Percentiles rank a stretch among this genome's conserved stretches.
Conservation (phyloP, 2,329 filamentous ascomycete species). For the Aureobasidium sp. region DNA sequence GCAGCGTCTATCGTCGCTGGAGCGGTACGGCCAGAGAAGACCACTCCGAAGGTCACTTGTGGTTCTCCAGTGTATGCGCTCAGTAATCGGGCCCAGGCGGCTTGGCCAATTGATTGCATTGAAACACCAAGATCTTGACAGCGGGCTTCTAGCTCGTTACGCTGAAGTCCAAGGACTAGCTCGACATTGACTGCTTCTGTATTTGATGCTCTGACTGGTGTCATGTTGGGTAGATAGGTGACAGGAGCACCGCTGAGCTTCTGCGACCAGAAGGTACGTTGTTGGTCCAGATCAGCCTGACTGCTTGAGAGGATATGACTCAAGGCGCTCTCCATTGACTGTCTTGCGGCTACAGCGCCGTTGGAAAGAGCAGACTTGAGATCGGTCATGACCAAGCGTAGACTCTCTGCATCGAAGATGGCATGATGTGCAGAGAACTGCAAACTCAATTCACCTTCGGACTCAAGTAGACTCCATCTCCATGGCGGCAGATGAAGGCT, state of each 20-base stretch:
- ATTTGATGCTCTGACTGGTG: conserved; percentile 46
- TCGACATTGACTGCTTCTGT: conserved; percentile 31
- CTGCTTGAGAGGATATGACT: conserved; percentile 38
- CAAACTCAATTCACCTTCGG: conserved; percentile 25
- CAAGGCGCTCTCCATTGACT: conserved; percentile 38
- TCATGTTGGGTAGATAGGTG: conserved; percentile 70
- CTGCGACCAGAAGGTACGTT: conserved; percentile 56
- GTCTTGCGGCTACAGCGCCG: conserved; percentile 19
- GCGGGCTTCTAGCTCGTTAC: conserved; percentile 45
- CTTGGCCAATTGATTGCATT: conserved; percentile 67
- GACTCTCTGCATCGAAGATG: conserved; percentile 74
- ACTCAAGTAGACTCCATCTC: conserved; percentile 47
- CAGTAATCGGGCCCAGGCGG: conserved; percentile 69
- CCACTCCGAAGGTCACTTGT: conserved; percentile 69
- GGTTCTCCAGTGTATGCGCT: conserved; percentile 69
- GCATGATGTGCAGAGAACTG: conserved; percentile 65
- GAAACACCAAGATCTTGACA: conserved; percentile 59
- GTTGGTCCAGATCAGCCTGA: conserved; percentile 24
- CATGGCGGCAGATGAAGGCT: conserved; percentile 55
- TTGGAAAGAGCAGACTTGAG: conserved; percentile 41
- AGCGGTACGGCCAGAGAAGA: conserved; percentile 65
- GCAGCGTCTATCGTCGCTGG: conserved; percentile 52
- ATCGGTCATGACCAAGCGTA: conserved; percentile 57
- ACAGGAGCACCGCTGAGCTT: conserved; percentile 34
- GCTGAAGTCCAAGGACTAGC: conserved; percentile 33